A percentile compares a stretch with the other conserved stretches of the same genome.
Evolutionary conservation across 2,329 filamentous ascomycete genomes (phyloP).

Genomic region (Neopestalotiopsis sp.): DNA sequence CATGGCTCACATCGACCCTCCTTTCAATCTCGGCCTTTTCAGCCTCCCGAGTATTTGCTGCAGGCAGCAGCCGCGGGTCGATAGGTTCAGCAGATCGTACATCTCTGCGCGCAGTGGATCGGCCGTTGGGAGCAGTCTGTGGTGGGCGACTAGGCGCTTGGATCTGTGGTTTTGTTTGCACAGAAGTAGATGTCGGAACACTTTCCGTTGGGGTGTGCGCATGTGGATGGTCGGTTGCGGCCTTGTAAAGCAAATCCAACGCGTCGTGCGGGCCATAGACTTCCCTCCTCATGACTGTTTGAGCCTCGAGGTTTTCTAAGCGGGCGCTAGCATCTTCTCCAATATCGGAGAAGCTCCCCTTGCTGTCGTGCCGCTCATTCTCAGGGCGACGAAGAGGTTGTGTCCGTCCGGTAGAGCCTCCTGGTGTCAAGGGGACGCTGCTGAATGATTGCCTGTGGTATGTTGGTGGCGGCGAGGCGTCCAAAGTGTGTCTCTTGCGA

Average conservation of each 20-base stretch:
- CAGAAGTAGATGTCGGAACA: slow-evolving; percentile 25
- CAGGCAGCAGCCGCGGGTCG: slow-evolving; percentile 35
- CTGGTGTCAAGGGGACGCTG: slow-evolving; percentile 66
- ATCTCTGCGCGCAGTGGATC: slow-evolving; percentile 20
- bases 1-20: slow-evolving; percentile 48
- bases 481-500: slow-evolving; percentile 66
- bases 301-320: slow-evolving; percentile 68
- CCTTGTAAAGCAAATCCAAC: slow-evolving; percentile 88
- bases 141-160: slow-evolving; percentile 28
- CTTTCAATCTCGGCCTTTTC: slow-evolving; percentile 46
- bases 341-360: slow-evolving; percentile 34
- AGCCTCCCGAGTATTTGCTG: slow-evolving; percentile 24
- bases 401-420: slow-evolving; percentile 67
- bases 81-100: slow-evolving; percentile 37
- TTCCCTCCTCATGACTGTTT: slow-evolving; percentile 69
- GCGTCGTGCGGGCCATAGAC: slow-evolving; percentile 94
- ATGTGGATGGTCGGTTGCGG: slow-evolving; percentile 63
- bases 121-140: slow-evolving; percentile 22
- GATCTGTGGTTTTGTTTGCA: slow-evolving; percentile 26
- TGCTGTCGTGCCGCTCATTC: slow-evolving; percentile 40
- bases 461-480: slow-evolving; percentile 48
- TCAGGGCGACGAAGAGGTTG: slow-evolving; percentile 70
- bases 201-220: slow-evolving; percentile 33
- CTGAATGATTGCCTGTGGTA: slow-evolving; percentile 52
- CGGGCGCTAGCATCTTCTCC: slow-evolving; percentile 64